A percentile compares a stretch with the other conserved stretches of the same genome.
phyloP scores from a whole-genome alignment of 345 rosid genomes.

The Populus alba region DNA sequence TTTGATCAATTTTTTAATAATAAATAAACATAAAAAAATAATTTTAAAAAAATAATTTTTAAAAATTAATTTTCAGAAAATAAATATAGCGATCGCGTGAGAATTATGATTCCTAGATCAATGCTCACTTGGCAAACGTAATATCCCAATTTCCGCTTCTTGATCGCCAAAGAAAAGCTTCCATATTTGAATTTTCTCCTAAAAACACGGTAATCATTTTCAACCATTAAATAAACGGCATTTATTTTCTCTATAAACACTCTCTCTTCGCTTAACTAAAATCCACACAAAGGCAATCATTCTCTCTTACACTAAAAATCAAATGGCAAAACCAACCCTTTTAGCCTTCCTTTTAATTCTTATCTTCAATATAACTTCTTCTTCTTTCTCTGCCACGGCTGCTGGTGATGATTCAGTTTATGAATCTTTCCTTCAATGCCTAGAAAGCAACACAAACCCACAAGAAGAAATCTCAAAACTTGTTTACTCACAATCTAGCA shows the following conservation, averaged over 20 bases:
- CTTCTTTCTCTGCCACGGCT: constrained; percentile 6
- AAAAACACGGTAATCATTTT: background rate
- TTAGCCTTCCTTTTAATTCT: background rate
- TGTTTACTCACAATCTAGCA: constrained; percentile 30
- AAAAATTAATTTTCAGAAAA: no score
- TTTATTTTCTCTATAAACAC: background rate
- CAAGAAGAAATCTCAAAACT: constrained; percentile 29
- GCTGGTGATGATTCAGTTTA: constrained; percentile 25
- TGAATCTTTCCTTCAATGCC: constrained; percentile 41
- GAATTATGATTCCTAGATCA: no score
- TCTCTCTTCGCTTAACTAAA: background rate
- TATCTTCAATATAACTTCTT: constrained; percentile 14
- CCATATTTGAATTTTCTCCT: background rate
- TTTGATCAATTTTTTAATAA: no score
- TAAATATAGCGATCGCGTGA: no score
- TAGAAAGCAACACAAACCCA: constrained; percentile 29
- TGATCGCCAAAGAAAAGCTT: no score
- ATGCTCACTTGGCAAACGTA: background rate
- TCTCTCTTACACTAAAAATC: background rate
- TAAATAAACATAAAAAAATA: no score
- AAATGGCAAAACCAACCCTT: constrained; percentile 12
- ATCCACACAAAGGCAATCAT: background rate
- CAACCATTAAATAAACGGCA: background rate
- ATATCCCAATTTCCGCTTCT: no score
- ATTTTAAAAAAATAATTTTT: no score